Percentiles rank a stretch among this genome's conserved stretches.
Evolutionary conservation across 768 basidiomycete species (phyloP).

Genomic region (Strobilomyces confusus): DNA sequence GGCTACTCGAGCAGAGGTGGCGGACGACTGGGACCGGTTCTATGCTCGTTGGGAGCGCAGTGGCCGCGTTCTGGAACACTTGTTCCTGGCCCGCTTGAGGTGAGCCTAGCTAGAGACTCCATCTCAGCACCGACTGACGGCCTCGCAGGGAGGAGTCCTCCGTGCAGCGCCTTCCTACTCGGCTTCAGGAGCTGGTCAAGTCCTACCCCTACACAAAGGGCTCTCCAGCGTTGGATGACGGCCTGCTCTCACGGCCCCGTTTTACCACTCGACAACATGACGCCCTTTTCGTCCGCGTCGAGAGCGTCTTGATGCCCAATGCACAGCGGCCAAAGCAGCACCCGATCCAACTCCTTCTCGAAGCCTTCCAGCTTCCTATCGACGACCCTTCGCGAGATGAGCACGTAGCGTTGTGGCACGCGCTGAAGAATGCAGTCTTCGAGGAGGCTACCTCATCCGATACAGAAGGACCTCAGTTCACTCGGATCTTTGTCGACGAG

Average conservation of each 20-base stretch:
- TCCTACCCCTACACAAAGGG: conserved; percentile 57
- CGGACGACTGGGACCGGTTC: conserved; percentile 60
- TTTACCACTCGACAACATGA: conserved; percentile 64
- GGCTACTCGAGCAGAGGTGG: conserved; percentile 41
- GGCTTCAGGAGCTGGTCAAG: conserved; percentile 65
- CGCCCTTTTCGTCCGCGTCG: conserved; percentile 65
- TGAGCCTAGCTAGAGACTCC: conserved; percentile 24
- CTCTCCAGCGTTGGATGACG: conserved; percentile 31
- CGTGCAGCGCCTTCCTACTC: conserved; percentile 56
- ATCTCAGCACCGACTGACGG: conserved; percentile 4
- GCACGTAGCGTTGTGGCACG: conserved; percentile 48
- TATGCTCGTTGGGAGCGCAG: conserved; percentile 73
- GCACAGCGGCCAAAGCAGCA: conserved; percentile 41
- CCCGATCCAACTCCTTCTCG: conserved; percentile 56
- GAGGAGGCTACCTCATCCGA: conserved; percentile 21
- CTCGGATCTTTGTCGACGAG: conserved; percentile 65
- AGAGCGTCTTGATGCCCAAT: conserved; percentile 44
- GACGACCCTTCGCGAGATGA: conserved; percentile 34
- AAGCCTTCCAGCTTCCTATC: conserved; percentile 49
- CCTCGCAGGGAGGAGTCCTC: conserved; percentile 52
- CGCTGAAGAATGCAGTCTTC: conserved; percentile 43
- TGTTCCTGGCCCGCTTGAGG: conserved; percentile 74
- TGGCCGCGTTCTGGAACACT: conserved; percentile 70
- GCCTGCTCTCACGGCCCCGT: conserved; percentile 57
- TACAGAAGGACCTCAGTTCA: conserved; percentile 37